Base-by-base conservation (phyloP, 1,139 yeast genomes). In the Lizanozyma gosingica region DNA sequence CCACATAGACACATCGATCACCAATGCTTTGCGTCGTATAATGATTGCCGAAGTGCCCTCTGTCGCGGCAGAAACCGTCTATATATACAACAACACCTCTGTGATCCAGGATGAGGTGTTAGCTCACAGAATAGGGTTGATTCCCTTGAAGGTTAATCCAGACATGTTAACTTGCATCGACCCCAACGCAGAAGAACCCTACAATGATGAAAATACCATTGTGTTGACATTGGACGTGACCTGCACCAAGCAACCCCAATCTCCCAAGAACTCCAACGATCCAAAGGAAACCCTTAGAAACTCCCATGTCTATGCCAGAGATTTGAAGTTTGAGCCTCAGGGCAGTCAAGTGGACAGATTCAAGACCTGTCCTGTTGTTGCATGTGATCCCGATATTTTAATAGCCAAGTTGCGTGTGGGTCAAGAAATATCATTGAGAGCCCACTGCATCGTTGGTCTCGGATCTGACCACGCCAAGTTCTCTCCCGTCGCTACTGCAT, bases 381-480 rank as follows among this genome's bases (percentile, higher is more conserved):
- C 94, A 15, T 71, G 85, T 48, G 90, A 86, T 60, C 96, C 97
- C 35, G 83, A 92, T 59, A 84, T 92, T 51, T 67, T 94, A 48
- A 65, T 92, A 44, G 96, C 96, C 42, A 94, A 92, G 63, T 70
- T 92, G 55, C 78, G 98, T 56, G 98, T 98, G 3, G 96, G 97
- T 41, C 98, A 92, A 66, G 97, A 92, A 62, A 90, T 92, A 48
- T 78, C 92, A 18, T 71, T 92, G 49, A 75, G 88, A 56, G 95
- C 87, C 42, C 95, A 88, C 64, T 94, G 97, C 59, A 71, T 90
- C 35, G 73, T 92, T 48, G 98, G 98, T 42, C 67, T 86, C 47
- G 98, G 98, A 40, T 67, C 87, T 32, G 98, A 92, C 59, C 98
- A 92, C 61, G 97, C 98, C 47, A 92, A 92, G 63, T 92, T 86